Evolutionary conservation across 345 rosid genomes (phyloP).

Genomic region (Kernera saxatilis): DNA sequence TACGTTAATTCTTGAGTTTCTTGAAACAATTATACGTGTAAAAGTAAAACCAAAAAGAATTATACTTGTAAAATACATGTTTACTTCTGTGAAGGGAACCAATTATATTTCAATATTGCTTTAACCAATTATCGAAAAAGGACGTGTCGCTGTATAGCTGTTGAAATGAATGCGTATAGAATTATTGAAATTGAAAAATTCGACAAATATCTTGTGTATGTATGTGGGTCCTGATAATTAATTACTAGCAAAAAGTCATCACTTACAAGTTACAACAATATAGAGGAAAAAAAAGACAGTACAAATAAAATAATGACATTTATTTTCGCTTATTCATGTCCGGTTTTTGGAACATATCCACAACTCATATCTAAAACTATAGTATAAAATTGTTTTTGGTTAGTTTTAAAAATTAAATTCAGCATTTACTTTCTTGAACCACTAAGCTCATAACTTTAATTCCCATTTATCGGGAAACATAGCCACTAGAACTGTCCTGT

Average conservation of each 20-base stretch:
- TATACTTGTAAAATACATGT: background rate
- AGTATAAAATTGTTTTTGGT: background rate
- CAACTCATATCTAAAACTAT: background rate
- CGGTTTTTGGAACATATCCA: background rate
- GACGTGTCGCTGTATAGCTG: constrained; percentile 1
- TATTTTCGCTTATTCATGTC: background rate
- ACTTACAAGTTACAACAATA: background rate
- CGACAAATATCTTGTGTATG: background rate
- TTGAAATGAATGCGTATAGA: background rate
- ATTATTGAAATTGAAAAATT: background rate
- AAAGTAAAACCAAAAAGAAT: background rate
- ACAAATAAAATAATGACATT: background rate
- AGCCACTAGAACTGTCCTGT: background rate
- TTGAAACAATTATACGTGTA: background rate
- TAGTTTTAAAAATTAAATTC: background rate
- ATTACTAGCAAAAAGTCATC: background rate
- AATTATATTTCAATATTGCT: background rate
- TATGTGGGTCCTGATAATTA: constrained; percentile 13
- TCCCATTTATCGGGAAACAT: constrained; percentile 10
- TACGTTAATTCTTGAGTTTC: background rate
- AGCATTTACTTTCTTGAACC: constrained; percentile 13
- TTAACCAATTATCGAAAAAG: background rate
- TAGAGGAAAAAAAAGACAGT: background rate
- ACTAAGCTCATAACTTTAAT: background rate
- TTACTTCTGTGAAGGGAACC: background rate